Base-by-base conservation (phyloP, 768 basidiomycete species). In the Phlegmacium glaucopus region DNA sequence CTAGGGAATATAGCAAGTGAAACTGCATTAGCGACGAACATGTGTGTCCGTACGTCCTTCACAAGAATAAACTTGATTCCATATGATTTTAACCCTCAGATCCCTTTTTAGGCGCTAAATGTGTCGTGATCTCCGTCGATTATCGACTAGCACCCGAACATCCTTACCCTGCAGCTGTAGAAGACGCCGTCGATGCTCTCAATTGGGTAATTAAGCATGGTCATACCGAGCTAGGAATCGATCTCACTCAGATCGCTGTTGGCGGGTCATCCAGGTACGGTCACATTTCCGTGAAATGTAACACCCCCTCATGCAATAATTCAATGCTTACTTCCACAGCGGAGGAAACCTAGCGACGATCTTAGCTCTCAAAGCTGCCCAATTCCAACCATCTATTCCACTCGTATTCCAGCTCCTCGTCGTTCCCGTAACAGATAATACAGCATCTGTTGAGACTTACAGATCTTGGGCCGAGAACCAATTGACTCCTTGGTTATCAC, bases 341-440 rank as follows among this genome's bases (percentile, higher is more conserved):
- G 86, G 87, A 4, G 85, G 81, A 1, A 87, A 89, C 55, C 71
- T 89, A 2, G 84, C 86, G 1, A 77, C 83, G 0, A 74, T 84
- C 42, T 65, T 84, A 1, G 71, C 84, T 0, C 77, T 86, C 62
- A 85, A 83, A 64, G 83, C 84, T 1, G 72, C 71, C 1, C 63
- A 75, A 30, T 49, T 66, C 9, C 48, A 62, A 4, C 78, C 77
- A 1, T 73, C 77, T 9, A 77, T 83, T 25, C 75, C 77, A 3
- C 59, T 87, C 39, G 53, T 75, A 4, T 80, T 84, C 64, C 82
- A 83, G 54, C 67, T 88, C 1, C 73, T 88, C 34, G 72, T 85
- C 18, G 87, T 87, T 2, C 87, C 86, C 13, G 87, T 87, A 30
- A 78, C 71, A 0, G 84, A 90, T 60, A 88, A 87, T 65, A 86